Conservation (phyloP, 768 basidiomycete genomes). For the Ramaria rubella region DNA sequence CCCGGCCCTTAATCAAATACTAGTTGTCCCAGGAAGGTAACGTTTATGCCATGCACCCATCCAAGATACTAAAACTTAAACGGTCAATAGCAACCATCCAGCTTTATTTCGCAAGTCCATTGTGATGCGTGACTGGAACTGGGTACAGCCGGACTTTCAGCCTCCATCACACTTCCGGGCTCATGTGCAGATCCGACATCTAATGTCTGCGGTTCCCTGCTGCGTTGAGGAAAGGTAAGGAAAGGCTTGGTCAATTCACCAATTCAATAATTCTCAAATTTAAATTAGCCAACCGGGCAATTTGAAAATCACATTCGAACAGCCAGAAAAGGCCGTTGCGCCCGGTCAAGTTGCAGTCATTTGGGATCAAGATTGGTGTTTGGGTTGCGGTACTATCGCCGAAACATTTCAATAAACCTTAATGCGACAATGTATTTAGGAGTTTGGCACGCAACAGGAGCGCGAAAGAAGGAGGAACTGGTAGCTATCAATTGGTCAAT, state of each 20-base stretch:
- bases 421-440: not conserved
- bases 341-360: slow-evolving; percentile 77
- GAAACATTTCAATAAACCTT: slow-evolving; percentile 11
- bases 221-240: slow-evolving; percentile 38
- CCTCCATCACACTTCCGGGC: slow-evolving; percentile 33
- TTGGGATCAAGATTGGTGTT: slow-evolving; percentile 70
- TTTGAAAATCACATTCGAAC: slow-evolving; percentile 43
- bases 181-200: slow-evolving; percentile 61
- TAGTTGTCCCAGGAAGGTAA: slow-evolving; percentile 69
- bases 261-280: not conserved
- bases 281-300: not conserved
- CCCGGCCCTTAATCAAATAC: slow-evolving; percentile 51
- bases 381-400: slow-evolving; percentile 73
- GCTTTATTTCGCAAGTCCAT: slow-evolving; percentile 37
- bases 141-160: slow-evolving; percentile 62
- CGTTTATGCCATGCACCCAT: not conserved
- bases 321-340: slow-evolving; percentile 61
- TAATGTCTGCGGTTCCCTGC: slow-evolving; percentile 52
- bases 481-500: not conserved
- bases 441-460: not conserved
- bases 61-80: not conserved
- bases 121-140: slow-evolving; percentile 47
- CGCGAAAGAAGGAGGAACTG: not conserved
- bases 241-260: not conserved
- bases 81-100: slow-evolving; percentile 42